These are phyloP conservation scores for Zangia roseola DNA, from an alignment of 768 basidiomycete species.

Conservation along the genomic window DNA sequence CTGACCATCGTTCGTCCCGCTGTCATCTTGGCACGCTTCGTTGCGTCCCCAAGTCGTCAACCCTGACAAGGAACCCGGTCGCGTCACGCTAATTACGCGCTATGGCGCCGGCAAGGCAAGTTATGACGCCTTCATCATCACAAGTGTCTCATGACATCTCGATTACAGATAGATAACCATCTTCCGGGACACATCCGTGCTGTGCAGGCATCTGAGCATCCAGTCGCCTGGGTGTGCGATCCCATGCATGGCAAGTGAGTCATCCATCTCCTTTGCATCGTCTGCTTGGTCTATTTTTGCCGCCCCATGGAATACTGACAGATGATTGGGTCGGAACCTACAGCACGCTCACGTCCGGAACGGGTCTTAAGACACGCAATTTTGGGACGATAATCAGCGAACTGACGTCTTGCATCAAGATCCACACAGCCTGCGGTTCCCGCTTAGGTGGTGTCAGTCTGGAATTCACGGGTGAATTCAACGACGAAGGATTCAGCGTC, in stretches of 20 bases:
- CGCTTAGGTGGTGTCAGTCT: conserved; percentile 82
- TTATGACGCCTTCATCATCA: background rate
- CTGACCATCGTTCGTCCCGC: background rate
- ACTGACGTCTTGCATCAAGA: conserved; percentile 74
- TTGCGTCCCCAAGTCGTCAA: conserved; percentile 65
- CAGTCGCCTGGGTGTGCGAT: conserved; percentile 93
- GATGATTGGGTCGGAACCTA: background rate
- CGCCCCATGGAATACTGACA: background rate
- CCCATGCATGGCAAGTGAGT: conserved; percentile 98
- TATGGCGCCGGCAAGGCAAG: conserved; percentile 86
- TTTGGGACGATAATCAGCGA: conserved; percentile 89
- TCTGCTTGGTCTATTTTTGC: background rate
- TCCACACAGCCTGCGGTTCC: conserved; percentile 74
- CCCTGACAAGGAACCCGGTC: conserved; percentile 75
- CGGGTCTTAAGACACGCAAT: conserved; percentile 86
- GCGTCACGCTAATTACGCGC: conserved; percentile 87
- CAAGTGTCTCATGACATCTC: conserved; percentile 1
- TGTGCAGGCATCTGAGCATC: conserved; percentile 78
- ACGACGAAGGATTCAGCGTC: conserved; percentile 89
- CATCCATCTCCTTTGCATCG: background rate
- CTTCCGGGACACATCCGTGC: conserved; percentile 80
- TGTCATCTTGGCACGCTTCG: too few relatives aligned
- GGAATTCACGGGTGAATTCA: conserved; percentile 90
- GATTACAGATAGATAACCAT: conserved; percentile 62
- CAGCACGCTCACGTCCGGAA: conserved; percentile 80